Conservation (phyloP, 805 yeast genomes). For the Ogataea populi-albae region DNA sequence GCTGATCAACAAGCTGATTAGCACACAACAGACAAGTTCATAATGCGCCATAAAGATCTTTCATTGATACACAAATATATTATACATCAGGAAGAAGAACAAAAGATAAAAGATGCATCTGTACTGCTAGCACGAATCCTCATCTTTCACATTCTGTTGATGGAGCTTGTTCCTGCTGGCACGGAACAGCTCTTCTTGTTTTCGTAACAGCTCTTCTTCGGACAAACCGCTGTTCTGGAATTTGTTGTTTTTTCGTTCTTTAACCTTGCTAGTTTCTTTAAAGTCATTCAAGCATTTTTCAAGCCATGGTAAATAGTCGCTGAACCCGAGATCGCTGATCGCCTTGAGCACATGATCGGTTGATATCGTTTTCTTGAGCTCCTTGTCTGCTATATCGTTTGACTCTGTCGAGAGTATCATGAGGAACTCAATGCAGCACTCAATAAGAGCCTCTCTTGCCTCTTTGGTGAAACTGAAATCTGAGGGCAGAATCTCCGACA, state of each 20-base stretch:
- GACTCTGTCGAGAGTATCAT: conserved; percentile 93
- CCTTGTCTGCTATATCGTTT: conserved; percentile 94
- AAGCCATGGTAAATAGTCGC: conserved; percentile 77
- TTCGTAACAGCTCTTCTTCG: conserved; percentile 87
- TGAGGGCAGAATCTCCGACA: conserved; percentile 84
- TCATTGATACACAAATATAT: conserved; percentile 7
- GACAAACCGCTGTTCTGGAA: conserved; percentile 88
- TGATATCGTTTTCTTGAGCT: conserved; percentile 93
- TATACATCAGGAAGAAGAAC: conserved; percentile 1
- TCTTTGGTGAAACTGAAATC: conserved; percentile 88
- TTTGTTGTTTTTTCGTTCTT: conserved; percentile 88
- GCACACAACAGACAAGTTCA: conserved; percentile 7
- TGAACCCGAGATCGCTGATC: conserved; percentile 79
- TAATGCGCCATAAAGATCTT: conserved; percentile 3
- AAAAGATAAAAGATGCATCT: not conserved
- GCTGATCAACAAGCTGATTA: conserved; percentile 17
- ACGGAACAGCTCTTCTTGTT: conserved; percentile 90
- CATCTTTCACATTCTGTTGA: conserved; percentile 24
- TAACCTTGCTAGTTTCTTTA: conserved; percentile 81
- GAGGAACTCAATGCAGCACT: conserved; percentile 92
- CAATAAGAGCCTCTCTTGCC: conserved; percentile 91
- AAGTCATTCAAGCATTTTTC: conserved; percentile 80
- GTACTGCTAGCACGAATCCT: conserved; percentile 8
- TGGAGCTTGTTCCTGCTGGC: conserved; percentile 36
- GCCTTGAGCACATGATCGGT: conserved; percentile 95